Evolutionary conservation across 176 grass and related monocot species (phyloP).

Genomic region (Cocos nucifera): DNA sequence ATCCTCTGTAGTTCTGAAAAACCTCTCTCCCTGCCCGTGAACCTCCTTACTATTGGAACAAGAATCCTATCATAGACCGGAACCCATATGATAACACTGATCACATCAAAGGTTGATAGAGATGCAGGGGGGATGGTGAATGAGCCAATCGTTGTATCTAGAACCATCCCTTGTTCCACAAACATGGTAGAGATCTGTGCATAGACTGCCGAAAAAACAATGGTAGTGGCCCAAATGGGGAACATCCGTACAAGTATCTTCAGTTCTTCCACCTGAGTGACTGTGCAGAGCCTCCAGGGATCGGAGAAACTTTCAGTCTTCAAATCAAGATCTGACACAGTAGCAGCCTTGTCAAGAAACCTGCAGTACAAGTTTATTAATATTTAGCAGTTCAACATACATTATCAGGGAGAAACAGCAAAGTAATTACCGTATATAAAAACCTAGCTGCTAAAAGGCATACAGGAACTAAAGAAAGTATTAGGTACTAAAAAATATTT

Average conservation of each 20-base stretch:
- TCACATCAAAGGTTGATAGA: slow-evolving; percentile 68
- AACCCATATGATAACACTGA: slow-evolving; percentile 64
- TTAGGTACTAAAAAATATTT: too few relatives aligned
- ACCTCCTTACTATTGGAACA: slow-evolving; percentile 50
- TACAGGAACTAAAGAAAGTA: too few relatives aligned
- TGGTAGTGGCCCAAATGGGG: slow-evolving; percentile 70
- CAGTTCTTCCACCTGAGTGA: slow-evolving; percentile 94
- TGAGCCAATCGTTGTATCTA: slow-evolving; percentile 55
- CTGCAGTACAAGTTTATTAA: slow-evolving; percentile 13
- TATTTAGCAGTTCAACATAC: too few relatives aligned
- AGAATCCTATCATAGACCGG: slow-evolving; percentile 67
- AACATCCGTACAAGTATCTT: slow-evolving; percentile 81
- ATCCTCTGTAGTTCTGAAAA: slow-evolving; percentile 74
- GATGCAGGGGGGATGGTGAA: slow-evolving; percentile 74
- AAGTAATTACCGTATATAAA: too few relatives aligned
- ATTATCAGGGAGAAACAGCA: too few relatives aligned
- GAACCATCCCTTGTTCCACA: slow-evolving; percentile 86
- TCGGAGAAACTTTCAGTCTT: slow-evolving; percentile 32
- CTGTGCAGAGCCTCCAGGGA: slow-evolving; percentile 75
- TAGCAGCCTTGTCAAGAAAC: slow-evolving; percentile 88
- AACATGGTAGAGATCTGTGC: slow-evolving; percentile 84
- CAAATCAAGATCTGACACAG: slow-evolving; percentile 37
- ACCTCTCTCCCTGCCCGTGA: slow-evolving; percentile 62
- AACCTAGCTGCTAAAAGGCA: too few relatives aligned
- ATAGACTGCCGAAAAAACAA: slow-evolving; percentile 68